Conservation (phyloP, 305 asterid genomes). For the Ilex paraguariensis region DNA sequence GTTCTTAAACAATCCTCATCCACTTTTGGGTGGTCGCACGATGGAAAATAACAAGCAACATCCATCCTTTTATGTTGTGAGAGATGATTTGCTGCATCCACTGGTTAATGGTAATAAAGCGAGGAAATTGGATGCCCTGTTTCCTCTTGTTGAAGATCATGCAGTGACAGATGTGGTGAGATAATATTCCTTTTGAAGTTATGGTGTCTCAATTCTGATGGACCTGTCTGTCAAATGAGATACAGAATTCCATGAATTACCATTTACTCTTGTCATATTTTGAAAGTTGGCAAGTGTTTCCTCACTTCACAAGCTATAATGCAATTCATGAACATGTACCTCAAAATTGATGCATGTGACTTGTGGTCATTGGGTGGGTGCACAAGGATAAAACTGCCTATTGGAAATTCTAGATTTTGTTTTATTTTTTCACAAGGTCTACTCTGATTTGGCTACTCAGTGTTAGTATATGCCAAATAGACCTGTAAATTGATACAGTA, state of each 20-base stretch:
- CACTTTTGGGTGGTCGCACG: constrained; percentile 39
- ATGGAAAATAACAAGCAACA: constrained; percentile 13
- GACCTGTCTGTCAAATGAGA: neutral
- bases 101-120: constrained; percentile 93
- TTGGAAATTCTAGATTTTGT: too few relatives aligned
- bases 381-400: too few relatives aligned
- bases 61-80: constrained; percentile 65
- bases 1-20: constrained; percentile 34
- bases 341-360: too few relatives aligned
- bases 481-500: neutral
- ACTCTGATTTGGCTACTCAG: too few relatives aligned
- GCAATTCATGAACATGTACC: too few relatives aligned
- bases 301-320: too few relatives aligned
- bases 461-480: neutral
- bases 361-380: too few relatives aligned
- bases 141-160: constrained; percentile 76
- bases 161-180: constrained; percentile 80
- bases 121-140: constrained; percentile 78
- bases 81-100: constrained; percentile 94
- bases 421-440: too few relatives aligned
- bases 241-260: too few relatives aligned
- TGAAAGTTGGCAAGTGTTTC: too few relatives aligned
- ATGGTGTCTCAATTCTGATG: neutral
- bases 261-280: too few relatives aligned
- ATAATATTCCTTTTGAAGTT: neutral